phyloP scores from a whole-genome alignment of 495 filamentous ascomycete genomes.

The Zalerion maritima region DNA sequence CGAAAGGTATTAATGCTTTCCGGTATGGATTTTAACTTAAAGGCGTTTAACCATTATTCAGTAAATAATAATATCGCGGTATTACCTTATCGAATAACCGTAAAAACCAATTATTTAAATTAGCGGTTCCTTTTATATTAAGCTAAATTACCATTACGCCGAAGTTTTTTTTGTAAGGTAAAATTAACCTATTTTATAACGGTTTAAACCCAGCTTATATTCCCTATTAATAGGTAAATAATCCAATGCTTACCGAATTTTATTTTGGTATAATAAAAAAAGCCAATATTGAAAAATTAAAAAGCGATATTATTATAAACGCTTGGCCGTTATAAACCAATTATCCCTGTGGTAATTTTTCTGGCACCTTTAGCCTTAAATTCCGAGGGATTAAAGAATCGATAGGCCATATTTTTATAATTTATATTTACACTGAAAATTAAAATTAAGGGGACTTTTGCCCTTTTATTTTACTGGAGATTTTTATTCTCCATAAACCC shows the following conservation, averaged over 20 bases:
- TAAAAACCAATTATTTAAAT: constrained; percentile 63
- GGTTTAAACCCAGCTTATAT: constrained; percentile 32
- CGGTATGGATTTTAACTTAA: constrained; percentile 54
- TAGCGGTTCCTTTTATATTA: constrained; percentile 56
- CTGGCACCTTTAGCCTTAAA: constrained; percentile 64
- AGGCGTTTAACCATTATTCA: constrained; percentile 57
- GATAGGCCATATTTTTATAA: constrained; percentile 63
- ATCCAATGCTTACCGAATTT: constrained; percentile 33
- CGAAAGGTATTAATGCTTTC: constrained; percentile 44
- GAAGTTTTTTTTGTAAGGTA: constrained; percentile 36
- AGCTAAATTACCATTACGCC: constrained; percentile 54
- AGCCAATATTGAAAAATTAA: constrained; percentile 24
- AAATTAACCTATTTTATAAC: constrained; percentile 30
- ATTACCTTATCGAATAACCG: constrained; percentile 52
- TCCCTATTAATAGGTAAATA: constrained; percentile 25
- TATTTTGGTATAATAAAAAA: constrained; percentile 32
- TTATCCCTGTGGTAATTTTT: constrained; percentile 62
- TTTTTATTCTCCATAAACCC: constrained; percentile 62
- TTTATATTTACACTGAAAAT: constrained; percentile 70
- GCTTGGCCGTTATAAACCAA: constrained; percentile 48
- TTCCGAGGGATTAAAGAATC: constrained; percentile 64
- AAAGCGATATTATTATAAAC: too few species aligned
- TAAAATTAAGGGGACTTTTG: constrained; percentile 66
- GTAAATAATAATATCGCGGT: constrained; percentile 44
- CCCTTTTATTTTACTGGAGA: constrained; percentile 67